Conservation (phyloP, 2,329 filamentous ascomycete genomes). For the Trichoderma simmonsii region DNA sequence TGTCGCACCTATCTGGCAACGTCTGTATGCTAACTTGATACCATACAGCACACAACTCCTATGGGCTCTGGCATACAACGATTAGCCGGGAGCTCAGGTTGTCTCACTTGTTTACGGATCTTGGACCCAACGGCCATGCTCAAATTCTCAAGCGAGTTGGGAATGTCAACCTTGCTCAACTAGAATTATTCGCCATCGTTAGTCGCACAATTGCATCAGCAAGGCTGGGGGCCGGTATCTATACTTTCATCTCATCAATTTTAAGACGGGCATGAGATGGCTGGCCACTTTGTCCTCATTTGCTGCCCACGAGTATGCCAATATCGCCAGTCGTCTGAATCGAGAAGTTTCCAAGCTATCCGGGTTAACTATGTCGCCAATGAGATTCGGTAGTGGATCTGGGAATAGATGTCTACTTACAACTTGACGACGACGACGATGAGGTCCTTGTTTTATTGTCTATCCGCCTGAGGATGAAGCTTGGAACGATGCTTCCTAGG, state of each 20-base stretch:
- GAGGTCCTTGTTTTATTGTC: conserved; percentile 47
- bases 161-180: conserved; percentile 51
- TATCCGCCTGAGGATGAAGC: conserved; percentile 57
- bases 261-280: not conserved
- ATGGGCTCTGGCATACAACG: conserved; percentile 54
- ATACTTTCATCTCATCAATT: not conserved
- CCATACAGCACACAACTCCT: conserved; percentile 64
- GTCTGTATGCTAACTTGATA: conserved; percentile 65
- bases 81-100: conserved; percentile 62
- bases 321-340: conserved; percentile 28
- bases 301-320: conserved; percentile 44
- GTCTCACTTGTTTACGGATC: conserved; percentile 26
- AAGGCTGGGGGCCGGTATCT: not conserved
- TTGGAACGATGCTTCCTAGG: conserved; percentile 54
- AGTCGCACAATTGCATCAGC: conserved; percentile 32
- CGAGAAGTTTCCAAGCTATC: not conserved
- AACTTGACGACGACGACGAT: conserved; percentile 68
- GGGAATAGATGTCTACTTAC: conserved; percentile 34
- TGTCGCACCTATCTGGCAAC: conserved; percentile 54
- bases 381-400: not conserved
- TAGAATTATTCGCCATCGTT: conserved; percentile 65
- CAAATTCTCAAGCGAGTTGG: conserved; percentile 47
- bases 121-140: conserved; percentile 18
- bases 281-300: conserved; percentile 43
- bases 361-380: not conserved